Evolutionary conservation across 2,329 filamentous ascomycete genomes (phyloP).

Genomic region (Botrytis deweyae): DNA sequence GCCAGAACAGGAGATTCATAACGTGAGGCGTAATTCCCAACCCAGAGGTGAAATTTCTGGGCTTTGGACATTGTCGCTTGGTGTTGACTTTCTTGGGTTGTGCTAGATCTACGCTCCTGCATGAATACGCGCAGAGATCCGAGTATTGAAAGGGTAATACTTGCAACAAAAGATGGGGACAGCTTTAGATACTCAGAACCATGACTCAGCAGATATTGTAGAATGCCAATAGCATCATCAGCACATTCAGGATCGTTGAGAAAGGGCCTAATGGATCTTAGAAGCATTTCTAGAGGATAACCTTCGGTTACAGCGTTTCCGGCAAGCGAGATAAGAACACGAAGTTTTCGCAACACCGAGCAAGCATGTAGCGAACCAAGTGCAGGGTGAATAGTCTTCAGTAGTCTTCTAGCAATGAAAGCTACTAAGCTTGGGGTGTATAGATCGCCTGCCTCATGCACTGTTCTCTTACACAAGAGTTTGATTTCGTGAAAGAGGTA

Average conservation of each 20-base stretch:
- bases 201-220: slow-evolving; percentile 75
- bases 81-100: slow-evolving; percentile 82
- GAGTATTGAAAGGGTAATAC: slow-evolving; percentile 75
- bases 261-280: slow-evolving; percentile 76
- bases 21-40: slow-evolving; percentile 64
- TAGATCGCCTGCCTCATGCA: slow-evolving; percentile 61
- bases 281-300: slow-evolving; percentile 86
- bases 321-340: slow-evolving; percentile 76
- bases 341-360: slow-evolving; percentile 80
- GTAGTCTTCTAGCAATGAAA: slow-evolving; percentile 71
- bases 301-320: slow-evolving; percentile 69
- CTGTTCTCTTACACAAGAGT: slow-evolving; percentile 72
- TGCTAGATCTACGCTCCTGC: slow-evolving; percentile 71
- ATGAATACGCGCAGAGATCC: slow-evolving; percentile 77
- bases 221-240: slow-evolving; percentile 83
- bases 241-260: slow-evolving; percentile 83
- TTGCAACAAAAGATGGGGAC: slow-evolving; percentile 74
- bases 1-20: slow-evolving; percentile 51
- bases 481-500: slow-evolving; percentile 74
- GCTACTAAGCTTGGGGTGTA: slow-evolving; percentile 77
- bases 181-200: slow-evolving; percentile 64
- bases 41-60: slow-evolving; percentile 74
- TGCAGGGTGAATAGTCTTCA: slow-evolving; percentile 79
- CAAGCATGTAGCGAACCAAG: slow-evolving; percentile 85
- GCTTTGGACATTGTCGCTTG: slow-evolving; percentile 73